Conservation (phyloP, 2,329 filamentous ascomycete species). For the Colletotrichum sojae region DNA sequence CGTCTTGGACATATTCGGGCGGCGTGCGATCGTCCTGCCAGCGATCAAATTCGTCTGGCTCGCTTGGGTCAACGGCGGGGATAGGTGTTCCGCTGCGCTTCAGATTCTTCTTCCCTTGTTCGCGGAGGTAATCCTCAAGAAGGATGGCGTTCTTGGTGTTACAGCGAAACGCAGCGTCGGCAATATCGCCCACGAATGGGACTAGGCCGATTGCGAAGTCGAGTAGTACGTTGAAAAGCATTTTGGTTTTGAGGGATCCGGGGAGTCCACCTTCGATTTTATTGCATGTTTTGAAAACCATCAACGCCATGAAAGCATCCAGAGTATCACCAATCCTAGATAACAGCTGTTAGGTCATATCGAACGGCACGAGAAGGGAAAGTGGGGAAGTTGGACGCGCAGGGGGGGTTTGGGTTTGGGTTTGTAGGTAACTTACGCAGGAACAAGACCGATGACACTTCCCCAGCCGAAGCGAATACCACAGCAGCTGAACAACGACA, state of each 20-base stretch:
- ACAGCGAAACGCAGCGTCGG: constrained; percentile 79
- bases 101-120: constrained; percentile 74
- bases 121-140: constrained; percentile 77
- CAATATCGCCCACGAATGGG: constrained; percentile 82
- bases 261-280: constrained; percentile 85
- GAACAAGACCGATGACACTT: constrained; percentile 86
- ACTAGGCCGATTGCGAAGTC: constrained; percentile 83
- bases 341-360: not conserved
- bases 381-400: not conserved
- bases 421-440: constrained; percentile 73
- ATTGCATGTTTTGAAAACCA: constrained; percentile 80
- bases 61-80: constrained; percentile 65
- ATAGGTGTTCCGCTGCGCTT: constrained; percentile 61
- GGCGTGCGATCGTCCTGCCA: constrained; percentile 33
- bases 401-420: too few relatives aligned
- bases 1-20: constrained; percentile 34
- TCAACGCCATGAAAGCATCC: constrained; percentile 81
- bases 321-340: constrained; percentile 79
- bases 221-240: constrained; percentile 84
- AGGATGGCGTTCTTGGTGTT: constrained; percentile 83
- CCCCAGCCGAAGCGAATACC: constrained; percentile 92
- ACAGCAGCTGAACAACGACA: constrained; percentile 84
- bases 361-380: not conserved
- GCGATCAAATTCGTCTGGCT: constrained; percentile 66
- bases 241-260: constrained; percentile 70